Percentiles rank a stretch among this genome's conserved stretches.
These are phyloP conservation scores for Fusarium multiceps DNA, from an alignment of 2,329 filamentous ascomycete species.

Conservation along the genomic window DNA sequence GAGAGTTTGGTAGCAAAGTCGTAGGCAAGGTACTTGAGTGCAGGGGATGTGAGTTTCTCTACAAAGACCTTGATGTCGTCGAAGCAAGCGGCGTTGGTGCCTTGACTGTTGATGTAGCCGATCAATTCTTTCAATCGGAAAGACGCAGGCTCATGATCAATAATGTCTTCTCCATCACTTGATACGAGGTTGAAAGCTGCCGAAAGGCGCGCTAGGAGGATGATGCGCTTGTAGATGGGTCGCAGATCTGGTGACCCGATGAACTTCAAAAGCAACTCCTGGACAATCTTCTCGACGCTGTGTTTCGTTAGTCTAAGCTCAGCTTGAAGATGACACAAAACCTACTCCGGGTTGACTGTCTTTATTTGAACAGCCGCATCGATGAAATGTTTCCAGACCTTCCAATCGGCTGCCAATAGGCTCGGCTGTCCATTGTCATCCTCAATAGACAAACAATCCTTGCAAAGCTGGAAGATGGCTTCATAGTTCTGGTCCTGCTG, in stretches of 20 bases:
- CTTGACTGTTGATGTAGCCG: slow-evolving; percentile 52
- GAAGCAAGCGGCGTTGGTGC: slow-evolving; percentile 56
- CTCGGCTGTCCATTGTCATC: slow-evolving; percentile 53
- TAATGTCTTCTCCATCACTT: slow-evolving; percentile 47
- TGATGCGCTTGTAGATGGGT: slow-evolving; percentile 55
- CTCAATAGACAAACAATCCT: slow-evolving; percentile 54
- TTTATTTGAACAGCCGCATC: slow-evolving; percentile 52
- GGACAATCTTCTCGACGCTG: slow-evolving; percentile 46
- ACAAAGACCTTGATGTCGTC: slow-evolving; percentile 60
- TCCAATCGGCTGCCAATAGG: slow-evolving; percentile 60
- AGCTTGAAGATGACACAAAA: background rate
- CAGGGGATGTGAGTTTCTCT: slow-evolving; percentile 54
- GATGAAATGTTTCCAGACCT: slow-evolving; percentile 55
- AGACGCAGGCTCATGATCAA: slow-evolving; percentile 45
- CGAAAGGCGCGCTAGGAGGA: slow-evolving; percentile 54
- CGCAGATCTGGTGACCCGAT: slow-evolving; percentile 46
- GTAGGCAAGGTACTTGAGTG: slow-evolving; percentile 55
- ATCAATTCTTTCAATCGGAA: slow-evolving; percentile 51
- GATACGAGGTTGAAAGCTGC: slow-evolving; percentile 51
- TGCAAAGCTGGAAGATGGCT: slow-evolving; percentile 57
- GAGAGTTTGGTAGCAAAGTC: slow-evolving; percentile 51
- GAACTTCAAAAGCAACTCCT: slow-evolving; percentile 48
- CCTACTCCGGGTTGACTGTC: slow-evolving; percentile 51
- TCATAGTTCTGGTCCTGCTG: slow-evolving; percentile 56
- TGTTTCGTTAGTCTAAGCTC: slow-evolving; percentile 14